These are phyloP conservation scores for Pleurotus sapidus DNA, from an alignment of 768 basidiomycete species.

Conservation along the genomic window DNA sequence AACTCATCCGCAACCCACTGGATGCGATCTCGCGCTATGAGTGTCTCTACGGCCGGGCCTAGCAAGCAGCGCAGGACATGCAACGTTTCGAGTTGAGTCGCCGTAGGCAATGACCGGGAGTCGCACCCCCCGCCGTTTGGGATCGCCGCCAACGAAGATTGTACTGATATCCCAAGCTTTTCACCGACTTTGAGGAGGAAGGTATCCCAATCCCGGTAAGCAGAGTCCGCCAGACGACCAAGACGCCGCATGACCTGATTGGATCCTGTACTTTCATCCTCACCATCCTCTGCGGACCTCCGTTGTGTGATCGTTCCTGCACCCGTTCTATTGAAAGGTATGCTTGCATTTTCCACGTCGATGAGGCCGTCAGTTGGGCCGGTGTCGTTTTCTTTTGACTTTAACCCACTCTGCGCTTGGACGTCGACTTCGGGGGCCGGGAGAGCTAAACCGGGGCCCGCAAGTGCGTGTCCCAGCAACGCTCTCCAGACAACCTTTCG, in stretches of 20 bases:
- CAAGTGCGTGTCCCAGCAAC: slow-evolving; percentile 20
- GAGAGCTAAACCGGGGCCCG: too few species aligned
- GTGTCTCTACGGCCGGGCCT: slow-evolving; percentile 65
- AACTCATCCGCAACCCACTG: slow-evolving; percentile 51
- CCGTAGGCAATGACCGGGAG: slow-evolving; percentile 13
- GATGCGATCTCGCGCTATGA: slow-evolving; percentile 61
- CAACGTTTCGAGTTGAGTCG: slow-evolving; percentile 49
- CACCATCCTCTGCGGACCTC: background rate
- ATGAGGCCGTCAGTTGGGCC: too few species aligned
- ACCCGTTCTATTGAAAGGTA: background rate
- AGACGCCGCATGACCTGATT: slow-evolving; percentile 42
- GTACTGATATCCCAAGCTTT: slow-evolving; percentile 23
- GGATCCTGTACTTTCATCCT: slow-evolving; percentile 28
- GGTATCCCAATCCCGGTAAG: slow-evolving; percentile 47
- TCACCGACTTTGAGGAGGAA: slow-evolving; percentile 33
- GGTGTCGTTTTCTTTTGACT: too few species aligned
- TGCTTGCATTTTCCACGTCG: too few species aligned
- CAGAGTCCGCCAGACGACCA: slow-evolving; percentile 48
- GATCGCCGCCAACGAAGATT: background rate
- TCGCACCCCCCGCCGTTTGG: background rate
- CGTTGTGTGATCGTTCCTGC: slow-evolving; percentile 4
- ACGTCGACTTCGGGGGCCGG: too few species aligned
- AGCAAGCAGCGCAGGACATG: slow-evolving; percentile 67
- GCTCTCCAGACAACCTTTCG: slow-evolving; percentile 76
- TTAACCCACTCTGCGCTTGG: too few species aligned